These are phyloP conservation scores for Colletotrichum tropicicola DNA, from an alignment of 2,329 filamentous ascomycete genomes.

Conservation along the genomic window DNA sequence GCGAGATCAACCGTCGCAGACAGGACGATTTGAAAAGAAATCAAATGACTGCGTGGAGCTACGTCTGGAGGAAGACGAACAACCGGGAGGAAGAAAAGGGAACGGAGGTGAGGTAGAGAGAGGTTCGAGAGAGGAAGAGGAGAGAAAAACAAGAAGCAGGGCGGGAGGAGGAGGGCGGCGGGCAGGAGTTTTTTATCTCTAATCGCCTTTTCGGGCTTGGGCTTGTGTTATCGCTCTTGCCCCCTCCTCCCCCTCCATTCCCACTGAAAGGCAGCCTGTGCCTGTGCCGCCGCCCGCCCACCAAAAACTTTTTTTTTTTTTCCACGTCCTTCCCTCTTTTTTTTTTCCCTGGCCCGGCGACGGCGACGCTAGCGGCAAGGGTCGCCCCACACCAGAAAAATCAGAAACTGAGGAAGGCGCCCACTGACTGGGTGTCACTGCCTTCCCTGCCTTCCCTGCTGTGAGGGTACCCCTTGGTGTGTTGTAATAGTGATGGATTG, in stretches of 20 bases:
- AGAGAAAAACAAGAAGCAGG: constrained; percentile 33
- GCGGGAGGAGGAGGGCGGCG: constrained; percentile 31
- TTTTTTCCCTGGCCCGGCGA: constrained; percentile 29
- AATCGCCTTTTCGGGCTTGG: constrained; percentile 19
- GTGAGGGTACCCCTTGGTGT: too few species aligned
- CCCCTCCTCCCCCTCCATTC: constrained; percentile 9
- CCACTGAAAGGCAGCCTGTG: not conserved
- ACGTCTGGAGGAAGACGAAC: constrained; percentile 52
- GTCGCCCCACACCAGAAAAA: constrained; percentile 29
- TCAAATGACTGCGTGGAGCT: constrained; percentile 45
- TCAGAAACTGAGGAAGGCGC: constrained; percentile 34
- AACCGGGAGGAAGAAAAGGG: constrained; percentile 43
- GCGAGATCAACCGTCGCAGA: constrained; percentile 31
- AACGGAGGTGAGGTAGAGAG: constrained; percentile 41
- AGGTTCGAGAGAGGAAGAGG: constrained; percentile 39
- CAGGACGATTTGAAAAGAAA: constrained; percentile 32
- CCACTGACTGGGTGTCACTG: constrained; percentile 28
- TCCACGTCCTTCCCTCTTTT: too few species aligned
- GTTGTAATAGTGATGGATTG: too few species aligned
- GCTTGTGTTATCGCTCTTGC: constrained; percentile 26
- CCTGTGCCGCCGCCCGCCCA: constrained; percentile 19
- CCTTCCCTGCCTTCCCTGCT: constrained; percentile 1
- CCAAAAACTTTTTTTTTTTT: constrained; percentile 35
- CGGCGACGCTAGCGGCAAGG: constrained; percentile 30
- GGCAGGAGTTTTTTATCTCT: constrained; percentile 45